These are phyloP conservation scores for Schizochytrium sp. DNA, from an alignment of 108 stramenopile genomes.

Conservation along the genomic window DNA sequence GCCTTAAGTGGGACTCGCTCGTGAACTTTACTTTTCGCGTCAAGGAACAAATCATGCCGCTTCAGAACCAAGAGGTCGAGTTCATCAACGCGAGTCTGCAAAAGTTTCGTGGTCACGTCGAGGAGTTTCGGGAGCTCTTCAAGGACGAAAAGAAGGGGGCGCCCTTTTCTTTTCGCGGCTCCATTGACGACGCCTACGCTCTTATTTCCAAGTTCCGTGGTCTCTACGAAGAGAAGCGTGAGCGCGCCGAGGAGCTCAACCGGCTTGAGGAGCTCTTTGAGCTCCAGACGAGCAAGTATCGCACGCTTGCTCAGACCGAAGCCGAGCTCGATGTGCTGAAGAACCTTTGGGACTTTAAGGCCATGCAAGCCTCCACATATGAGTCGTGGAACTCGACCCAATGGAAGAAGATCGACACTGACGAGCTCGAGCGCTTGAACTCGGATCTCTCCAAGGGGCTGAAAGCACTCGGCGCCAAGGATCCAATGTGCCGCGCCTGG, in stretches of 20 bases:
- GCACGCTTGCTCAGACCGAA: constrained; percentile 65
- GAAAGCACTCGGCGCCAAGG: constrained; percentile 55
- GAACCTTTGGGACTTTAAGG: constrained; percentile 70
- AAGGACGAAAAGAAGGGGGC: constrained; percentile 63
- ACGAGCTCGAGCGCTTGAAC: constrained; percentile 65
- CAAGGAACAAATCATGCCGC: constrained; percentile 73
- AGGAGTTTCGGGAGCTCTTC: constrained; percentile 64
- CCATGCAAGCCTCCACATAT: constrained; percentile 46
- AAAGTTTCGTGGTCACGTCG: constrained; percentile 48
- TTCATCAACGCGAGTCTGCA: constrained; percentile 28
- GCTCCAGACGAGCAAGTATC: constrained; percentile 60
- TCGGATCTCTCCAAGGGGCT: constrained; percentile 50
- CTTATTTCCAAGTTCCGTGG: constrained; percentile 54
- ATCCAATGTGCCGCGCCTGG: constrained; percentile 66
- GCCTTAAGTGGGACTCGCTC: constrained; percentile 67
- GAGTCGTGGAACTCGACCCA: constrained; percentile 51
- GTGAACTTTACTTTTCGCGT: constrained; percentile 70
- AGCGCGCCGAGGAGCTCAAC: constrained; percentile 54
- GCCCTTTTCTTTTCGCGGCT: constrained; percentile 65
- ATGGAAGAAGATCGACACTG: constrained; percentile 64
- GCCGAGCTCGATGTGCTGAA: constrained; percentile 62
- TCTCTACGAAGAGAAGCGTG: constrained; percentile 49
- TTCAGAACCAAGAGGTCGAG: constrained; percentile 74
- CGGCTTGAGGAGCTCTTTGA: constrained; percentile 75
- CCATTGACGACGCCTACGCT: constrained; percentile 54